Conservation (phyloP, 345 rosid species). For the Euclidium syriacum region DNA sequence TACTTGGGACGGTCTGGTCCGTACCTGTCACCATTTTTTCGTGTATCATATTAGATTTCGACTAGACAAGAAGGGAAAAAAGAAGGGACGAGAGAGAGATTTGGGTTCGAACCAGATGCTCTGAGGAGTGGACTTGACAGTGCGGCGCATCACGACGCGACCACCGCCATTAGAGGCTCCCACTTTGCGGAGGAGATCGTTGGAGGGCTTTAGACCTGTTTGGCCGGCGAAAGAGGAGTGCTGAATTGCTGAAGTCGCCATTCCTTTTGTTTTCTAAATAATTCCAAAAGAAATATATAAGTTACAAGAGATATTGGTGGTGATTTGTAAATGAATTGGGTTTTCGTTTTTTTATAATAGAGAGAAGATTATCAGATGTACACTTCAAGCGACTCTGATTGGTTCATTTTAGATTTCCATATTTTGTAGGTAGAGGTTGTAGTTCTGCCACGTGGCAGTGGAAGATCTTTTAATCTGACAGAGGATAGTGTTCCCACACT, state of each 20-base stretch:
- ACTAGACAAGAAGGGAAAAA: not conserved
- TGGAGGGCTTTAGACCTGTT: conserved; percentile 58
- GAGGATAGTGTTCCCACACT: too few relatives aligned
- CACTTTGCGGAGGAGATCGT: conserved; percentile 61
- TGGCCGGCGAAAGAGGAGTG: conserved; percentile 82
- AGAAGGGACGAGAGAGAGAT: not conserved
- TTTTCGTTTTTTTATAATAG: not conserved
- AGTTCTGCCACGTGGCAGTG: too few relatives aligned
- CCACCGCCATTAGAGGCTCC: conserved; percentile 51
- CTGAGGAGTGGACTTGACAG: conserved; percentile 67
- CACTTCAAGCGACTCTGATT: too few relatives aligned
- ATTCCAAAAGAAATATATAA: not conserved
- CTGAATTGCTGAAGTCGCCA: conserved; percentile 84
- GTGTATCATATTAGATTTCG: too few relatives aligned
- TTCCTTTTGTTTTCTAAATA: conserved; percentile 11
- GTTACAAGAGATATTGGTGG: conserved; percentile 6
- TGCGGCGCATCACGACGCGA: conserved; percentile 73
- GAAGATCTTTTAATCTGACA: too few relatives aligned
- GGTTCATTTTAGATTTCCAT: too few relatives aligned
- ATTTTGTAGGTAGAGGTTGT: too few relatives aligned
- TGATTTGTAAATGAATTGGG: not conserved
- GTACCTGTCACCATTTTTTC: conserved; percentile 16
- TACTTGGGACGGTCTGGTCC: conserved; percentile 43
- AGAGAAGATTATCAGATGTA: too few relatives aligned
- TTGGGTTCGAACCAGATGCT: conserved; percentile 67